A percentile compares a stretch with the other conserved stretches of the same genome.
Evolutionary conservation across 164 flowering plant genomes (phyloP).

Genomic region (Santalum album): DNA sequence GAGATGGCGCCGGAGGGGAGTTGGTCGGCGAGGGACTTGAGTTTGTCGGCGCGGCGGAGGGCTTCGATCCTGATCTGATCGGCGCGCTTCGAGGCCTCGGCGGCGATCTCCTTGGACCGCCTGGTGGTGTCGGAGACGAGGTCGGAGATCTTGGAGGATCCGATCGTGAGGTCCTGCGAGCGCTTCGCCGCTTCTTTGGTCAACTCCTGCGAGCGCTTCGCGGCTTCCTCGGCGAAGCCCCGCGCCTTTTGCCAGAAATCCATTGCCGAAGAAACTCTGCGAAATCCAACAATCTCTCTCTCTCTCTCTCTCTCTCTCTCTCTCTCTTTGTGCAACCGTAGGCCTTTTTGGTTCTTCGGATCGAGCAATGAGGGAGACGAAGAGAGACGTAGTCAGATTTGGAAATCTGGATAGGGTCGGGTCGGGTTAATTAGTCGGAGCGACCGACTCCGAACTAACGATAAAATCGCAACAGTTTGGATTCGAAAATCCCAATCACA

Average conservation of each 20-base stretch:
- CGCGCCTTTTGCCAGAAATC: conserved; percentile 65
- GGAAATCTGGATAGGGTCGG: no score
- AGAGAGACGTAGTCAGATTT: no score
- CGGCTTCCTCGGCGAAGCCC: conserved; percentile 66
- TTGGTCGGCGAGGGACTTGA: conserved; percentile 49
- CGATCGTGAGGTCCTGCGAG: conserved; percentile 51
- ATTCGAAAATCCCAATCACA: no score
- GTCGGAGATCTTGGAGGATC: conserved; percentile 38
- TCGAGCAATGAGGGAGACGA: no score
- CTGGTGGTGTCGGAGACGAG: conserved; percentile 62
- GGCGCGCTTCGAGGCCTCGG: conserved; percentile 57
- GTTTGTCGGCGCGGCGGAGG: conserved; percentile 47
- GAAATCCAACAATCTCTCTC: neutral
- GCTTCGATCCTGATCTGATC: conserved; percentile 40
- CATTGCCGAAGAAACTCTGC: conserved; percentile 23
- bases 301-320: neutral
- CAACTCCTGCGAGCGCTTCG: conserved; percentile 50
- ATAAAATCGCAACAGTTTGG: no score
- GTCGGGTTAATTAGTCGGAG: no score
- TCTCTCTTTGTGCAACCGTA: neutral
- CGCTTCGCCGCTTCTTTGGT: conserved; percentile 48
- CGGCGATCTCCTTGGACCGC: conserved; percentile 56
- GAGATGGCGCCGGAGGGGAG: conserved; percentile 23
- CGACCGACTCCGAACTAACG: no score
- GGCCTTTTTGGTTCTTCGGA: no score